Conservation (phyloP, 495 filamentous ascomycete genomes). For the Margaritispora aquatica region DNA sequence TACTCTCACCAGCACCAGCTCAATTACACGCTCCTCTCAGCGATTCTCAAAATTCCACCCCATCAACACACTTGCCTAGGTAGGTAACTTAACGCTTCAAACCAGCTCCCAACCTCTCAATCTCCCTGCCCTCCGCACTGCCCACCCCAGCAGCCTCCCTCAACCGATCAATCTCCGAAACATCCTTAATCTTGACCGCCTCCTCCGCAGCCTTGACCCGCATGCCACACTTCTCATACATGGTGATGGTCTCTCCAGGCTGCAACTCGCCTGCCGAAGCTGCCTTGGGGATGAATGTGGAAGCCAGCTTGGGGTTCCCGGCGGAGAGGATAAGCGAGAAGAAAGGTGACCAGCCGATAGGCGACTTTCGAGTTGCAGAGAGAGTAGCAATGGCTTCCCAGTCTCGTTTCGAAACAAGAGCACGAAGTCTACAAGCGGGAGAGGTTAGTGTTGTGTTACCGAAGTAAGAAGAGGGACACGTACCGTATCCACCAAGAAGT, state of each 20-base stretch:
- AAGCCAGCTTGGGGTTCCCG: constrained; percentile 83
- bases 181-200: constrained; percentile 75
- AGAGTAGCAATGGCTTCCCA: constrained; percentile 91
- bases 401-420: constrained; percentile 79
- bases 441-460: neutral
- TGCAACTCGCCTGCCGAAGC: constrained; percentile 23
- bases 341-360: constrained; percentile 95
- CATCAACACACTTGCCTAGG: neutral
- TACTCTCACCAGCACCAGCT: too few species aligned
- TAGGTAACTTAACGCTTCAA: constrained; percentile 9
- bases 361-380: constrained; percentile 62
- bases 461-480: constrained; percentile 8
- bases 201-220: constrained; percentile 88
- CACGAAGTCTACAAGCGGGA: constrained; percentile 83
- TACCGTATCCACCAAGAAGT: constrained; percentile 79
- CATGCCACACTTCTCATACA: constrained; percentile 96
- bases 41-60: too few species aligned
- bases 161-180: constrained; percentile 41
- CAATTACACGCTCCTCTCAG: too few species aligned
- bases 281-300: constrained; percentile 76
- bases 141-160: constrained; percentile 17
- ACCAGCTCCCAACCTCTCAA: constrained; percentile 19
- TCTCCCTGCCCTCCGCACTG: constrained; percentile 23
- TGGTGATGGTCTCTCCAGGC: constrained; percentile 63
- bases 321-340: constrained; percentile 84